phyloP scores from a whole-genome alignment of 1,284 basidiomycete species.

The Sporisorium graminicola region DNA sequence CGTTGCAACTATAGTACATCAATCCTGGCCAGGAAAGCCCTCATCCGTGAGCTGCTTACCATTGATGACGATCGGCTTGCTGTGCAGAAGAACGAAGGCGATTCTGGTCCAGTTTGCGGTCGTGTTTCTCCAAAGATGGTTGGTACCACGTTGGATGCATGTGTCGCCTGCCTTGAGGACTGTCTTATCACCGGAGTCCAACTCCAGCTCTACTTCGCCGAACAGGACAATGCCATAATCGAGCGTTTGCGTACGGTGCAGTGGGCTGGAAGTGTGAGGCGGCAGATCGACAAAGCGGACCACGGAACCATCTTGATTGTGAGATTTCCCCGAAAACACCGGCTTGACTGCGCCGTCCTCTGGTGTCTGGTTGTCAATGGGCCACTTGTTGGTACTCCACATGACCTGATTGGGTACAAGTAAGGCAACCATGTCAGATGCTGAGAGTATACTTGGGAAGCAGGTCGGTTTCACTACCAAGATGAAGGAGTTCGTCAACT shows the following conservation, averaged over 20 bases:
- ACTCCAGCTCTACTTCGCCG: constrained; percentile 35
- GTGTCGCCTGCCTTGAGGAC: constrained; percentile 22
- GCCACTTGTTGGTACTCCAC: constrained; percentile 28
- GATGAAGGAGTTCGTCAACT: not conserved
- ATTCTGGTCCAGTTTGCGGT: constrained; percentile 31
- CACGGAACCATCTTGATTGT: constrained; percentile 35
- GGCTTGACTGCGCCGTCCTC: constrained; percentile 30
- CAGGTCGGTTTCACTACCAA: no score
- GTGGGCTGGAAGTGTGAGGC: constrained; percentile 13
- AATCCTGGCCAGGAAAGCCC: constrained; percentile 15
- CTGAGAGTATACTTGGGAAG: no score
- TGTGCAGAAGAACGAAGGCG: constrained; percentile 29
- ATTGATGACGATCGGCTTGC: constrained; percentile 17
- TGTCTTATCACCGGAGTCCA: constrained; percentile 30
- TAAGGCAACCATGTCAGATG: not conserved
- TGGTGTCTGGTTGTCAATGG: constrained; percentile 16
- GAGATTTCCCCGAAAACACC: constrained; percentile 22
- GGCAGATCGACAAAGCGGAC: constrained; percentile 37
- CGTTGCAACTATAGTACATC: no score
- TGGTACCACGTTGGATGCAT: constrained; percentile 34
- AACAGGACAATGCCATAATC: constrained; percentile 46
- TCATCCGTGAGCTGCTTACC: constrained; percentile 14
- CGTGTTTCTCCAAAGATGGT: constrained; percentile 35
- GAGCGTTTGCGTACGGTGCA: constrained; percentile 41
- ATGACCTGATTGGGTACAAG: constrained; percentile 12